Percentiles rank a stretch among this genome's conserved stretches.
phyloP scores from a whole-genome alignment of 2,329 filamentous ascomycete species.

The Phialocephala sp. region DNA sequence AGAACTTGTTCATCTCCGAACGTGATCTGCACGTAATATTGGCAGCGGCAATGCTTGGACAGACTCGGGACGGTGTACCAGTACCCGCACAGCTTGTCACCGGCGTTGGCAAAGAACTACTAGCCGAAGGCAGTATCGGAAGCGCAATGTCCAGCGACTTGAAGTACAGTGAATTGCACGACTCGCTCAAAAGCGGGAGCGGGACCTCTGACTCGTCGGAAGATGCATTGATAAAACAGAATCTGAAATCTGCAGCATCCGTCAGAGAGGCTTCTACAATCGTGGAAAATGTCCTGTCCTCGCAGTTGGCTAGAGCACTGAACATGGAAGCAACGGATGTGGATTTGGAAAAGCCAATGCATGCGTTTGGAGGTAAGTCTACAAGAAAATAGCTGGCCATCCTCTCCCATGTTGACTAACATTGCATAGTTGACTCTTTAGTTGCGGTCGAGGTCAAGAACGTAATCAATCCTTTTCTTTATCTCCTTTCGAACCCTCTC shows the following conservation, averaged over 20 bases:
- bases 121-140: slow-evolving; percentile 16
- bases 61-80: slow-evolving; percentile 7
- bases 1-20: slow-evolving; percentile 19
- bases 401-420: not conserved
- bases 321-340: slow-evolving; percentile 12
- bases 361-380: slow-evolving; percentile 15
- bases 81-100: slow-evolving; percentile 19
- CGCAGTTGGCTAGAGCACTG: slow-evolving; percentile 13
- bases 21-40: slow-evolving; percentile 18
- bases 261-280: slow-evolving; percentile 9
- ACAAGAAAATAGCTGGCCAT: not conserved
- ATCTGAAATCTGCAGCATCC: slow-evolving; percentile 5
- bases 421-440: slow-evolving; percentile 11
- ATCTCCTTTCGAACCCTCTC: not conserved
- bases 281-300: slow-evolving; percentile 4
- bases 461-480: not conserved
- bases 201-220: slow-evolving; percentile 10
- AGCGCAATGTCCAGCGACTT: slow-evolving; percentile 15
- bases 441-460: slow-evolving; percentile 16
- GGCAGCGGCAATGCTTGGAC: slow-evolving; percentile 15
- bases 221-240: slow-evolving; percentile 12
- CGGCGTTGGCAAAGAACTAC: slow-evolving; percentile 20
- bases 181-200: not conserved
- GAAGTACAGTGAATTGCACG: slow-evolving; percentile 15
- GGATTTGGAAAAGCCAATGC: slow-evolving; percentile 18